Base-by-base conservation (phyloP, 768 basidiomycete genomes). In the Collybia nuda region DNA sequence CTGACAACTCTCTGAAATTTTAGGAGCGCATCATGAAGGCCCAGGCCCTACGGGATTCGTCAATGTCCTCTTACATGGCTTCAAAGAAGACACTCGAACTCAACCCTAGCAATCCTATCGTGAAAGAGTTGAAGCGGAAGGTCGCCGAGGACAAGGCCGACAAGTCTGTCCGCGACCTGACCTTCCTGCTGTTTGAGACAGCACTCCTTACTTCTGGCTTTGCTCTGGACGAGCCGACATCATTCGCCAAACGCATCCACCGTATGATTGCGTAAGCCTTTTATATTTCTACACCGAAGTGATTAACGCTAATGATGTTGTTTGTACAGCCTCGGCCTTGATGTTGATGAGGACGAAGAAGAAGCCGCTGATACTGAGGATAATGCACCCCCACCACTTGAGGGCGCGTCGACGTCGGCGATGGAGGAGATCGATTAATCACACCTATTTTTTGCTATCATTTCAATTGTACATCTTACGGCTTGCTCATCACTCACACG, bases 21-120 rank as follows among this genome's bases (percentile, higher is more conserved):
- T 59, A 86, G 84, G 90, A 95, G 71, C 88, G 95, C 72, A 97
- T 98, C 79, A 98, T 98, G 96, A 96, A 96, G 76, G 94, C 96
- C 11, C 95, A 98, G 74, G 95, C 95, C 24, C 84, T 96, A 50
- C 90, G 93, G 56, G 93, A 96, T 69, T 91, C 92, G 15, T 93
- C 90, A 53, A 96, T 96, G 95, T 97, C 94, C 21, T 96, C 93
- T 21, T 98, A 98, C 82, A 98, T 98, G 96, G 91, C 93, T 23
- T 90, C 88, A 53, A 95, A 95, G 82, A 97, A 97, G 87, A 97
- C 95, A 7, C 83, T 98, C 54, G 96, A 98, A 76, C 83, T 98
- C 57, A 97, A 98, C 83, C 88, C 93, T 28, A 71, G 67, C 58
- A 93, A 98, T 77, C 73, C 90, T 38, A 96, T 98, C 76, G 78